A percentile compares a stretch with the other conserved stretches of the same genome.
These are phyloP conservation scores for Trametes punicea DNA, from an alignment of 768 basidiomycete genomes.

Conservation along the genomic window DNA sequence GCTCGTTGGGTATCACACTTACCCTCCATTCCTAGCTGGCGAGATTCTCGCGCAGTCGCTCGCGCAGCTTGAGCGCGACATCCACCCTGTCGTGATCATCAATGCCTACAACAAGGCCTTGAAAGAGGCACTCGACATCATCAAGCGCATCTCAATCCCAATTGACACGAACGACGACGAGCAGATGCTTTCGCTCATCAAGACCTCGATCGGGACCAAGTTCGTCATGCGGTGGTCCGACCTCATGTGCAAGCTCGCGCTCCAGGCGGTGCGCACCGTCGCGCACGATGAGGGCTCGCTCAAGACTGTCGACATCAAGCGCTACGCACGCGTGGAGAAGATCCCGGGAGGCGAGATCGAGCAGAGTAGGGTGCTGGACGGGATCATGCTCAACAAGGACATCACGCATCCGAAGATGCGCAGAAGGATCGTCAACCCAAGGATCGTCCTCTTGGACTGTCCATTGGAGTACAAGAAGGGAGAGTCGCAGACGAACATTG, in stretches of 20 bases:
- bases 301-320: constrained; percentile 95
- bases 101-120: constrained; percentile 96
- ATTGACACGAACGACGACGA: constrained; percentile 83
- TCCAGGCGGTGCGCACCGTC: constrained; percentile 90
- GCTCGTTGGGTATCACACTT: neutral
- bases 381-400: constrained; percentile 98
- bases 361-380: constrained; percentile 78
- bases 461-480: constrained; percentile 99
- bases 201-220: constrained; percentile 97
- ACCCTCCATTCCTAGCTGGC: constrained; percentile 54
- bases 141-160: constrained; percentile 83
- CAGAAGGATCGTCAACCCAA: constrained; percentile 81
- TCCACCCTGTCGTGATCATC: constrained; percentile 99
- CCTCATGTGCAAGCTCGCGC: constrained; percentile 93
- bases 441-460: constrained; percentile 89
- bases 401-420: constrained; percentile 98
- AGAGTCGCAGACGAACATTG: constrained; percentile 97
- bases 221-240: constrained; percentile 96
- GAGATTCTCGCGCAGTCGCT: constrained; percentile 97
- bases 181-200: constrained; percentile 95
- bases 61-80: constrained; percentile 90
- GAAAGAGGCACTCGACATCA: constrained; percentile 85
- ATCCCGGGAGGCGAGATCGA: constrained; percentile 98
- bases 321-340: constrained; percentile 97
- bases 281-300: constrained; percentile 70